These are phyloP conservation scores for Aspergillus sp. DNA, from an alignment of 2,329 filamentous ascomycete genomes.

Conservation along the genomic window DNA sequence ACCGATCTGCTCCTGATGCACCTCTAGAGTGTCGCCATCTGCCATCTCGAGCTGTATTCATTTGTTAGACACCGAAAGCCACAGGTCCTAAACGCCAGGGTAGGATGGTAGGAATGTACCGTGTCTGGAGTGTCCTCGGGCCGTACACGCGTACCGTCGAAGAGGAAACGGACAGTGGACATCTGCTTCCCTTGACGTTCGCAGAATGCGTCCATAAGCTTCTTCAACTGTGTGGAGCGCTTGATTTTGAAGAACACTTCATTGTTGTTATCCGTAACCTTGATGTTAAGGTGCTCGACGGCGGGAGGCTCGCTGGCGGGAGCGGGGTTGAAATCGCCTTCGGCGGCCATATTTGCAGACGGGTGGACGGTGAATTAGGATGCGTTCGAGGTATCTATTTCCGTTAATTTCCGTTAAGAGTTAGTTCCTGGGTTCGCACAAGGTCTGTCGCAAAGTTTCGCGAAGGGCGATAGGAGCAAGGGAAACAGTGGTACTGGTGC, in stretches of 20 bases:
- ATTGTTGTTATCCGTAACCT: slow-evolving; percentile 98
- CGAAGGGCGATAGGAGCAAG: not conserved
- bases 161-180: slow-evolving; percentile 83
- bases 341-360: slow-evolving; percentile 18
- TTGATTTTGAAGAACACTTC: slow-evolving; percentile 99
- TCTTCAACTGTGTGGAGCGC: slow-evolving; percentile 88
- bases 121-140: slow-evolving; percentile 83
- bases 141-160: slow-evolving; percentile 90
- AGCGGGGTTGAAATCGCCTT: slow-evolving; percentile 34
- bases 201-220: slow-evolving; percentile 97
- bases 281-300: slow-evolving; percentile 92
- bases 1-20: slow-evolving; percentile 97
- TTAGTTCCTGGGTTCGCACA: not conserved
- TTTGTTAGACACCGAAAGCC: slow-evolving; percentile 7
- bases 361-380: not conserved
- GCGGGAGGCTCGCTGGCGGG: slow-evolving; percentile 30
- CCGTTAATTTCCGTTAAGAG: not conserved
- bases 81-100: not conserved
- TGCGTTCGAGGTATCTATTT: not conserved
- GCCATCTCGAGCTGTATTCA: slow-evolving; percentile 78
- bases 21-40: slow-evolving; percentile 92
- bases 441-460: not conserved
- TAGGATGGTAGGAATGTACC: slow-evolving; percentile 52
- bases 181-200: slow-evolving; percentile 87
- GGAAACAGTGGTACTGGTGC: too few relatives aligned